phyloP scores from a whole-genome alignment of 2,329 filamentous ascomycete genomes.

The Exutisphaerella laricina region DNA sequence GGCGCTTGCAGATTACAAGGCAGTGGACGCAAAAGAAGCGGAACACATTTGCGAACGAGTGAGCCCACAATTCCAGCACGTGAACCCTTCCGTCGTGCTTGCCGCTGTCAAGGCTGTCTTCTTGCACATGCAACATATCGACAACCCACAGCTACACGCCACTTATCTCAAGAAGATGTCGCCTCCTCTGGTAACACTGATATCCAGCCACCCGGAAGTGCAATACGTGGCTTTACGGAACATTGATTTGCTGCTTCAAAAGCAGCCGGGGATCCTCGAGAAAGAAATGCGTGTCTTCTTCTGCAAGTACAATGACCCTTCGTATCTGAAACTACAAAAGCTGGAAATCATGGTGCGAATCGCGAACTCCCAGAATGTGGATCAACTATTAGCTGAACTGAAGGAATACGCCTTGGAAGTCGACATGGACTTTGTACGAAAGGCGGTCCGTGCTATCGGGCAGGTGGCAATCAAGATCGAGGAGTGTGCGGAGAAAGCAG shows the following conservation, averaged over 20 bases:
- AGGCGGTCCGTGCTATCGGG: conserved; percentile 91
- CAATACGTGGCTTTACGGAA: conserved; percentile 96
- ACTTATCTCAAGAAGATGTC: conserved; percentile 99
- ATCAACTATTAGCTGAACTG: conserved; percentile 86
- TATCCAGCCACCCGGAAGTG: conserved; percentile 92
- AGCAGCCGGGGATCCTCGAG: conserved; percentile 91
- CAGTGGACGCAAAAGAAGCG: conserved; percentile 85
- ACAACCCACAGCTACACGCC: conserved; percentile 66
- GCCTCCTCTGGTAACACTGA: conserved; percentile 87
- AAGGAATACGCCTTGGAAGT: conserved; percentile 98
- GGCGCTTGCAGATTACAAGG: conserved; percentile 81
- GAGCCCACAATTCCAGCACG: conserved; percentile 94
- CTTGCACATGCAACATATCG: conserved; percentile 81
- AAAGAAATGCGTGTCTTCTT: conserved; percentile 98
- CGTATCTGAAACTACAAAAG: conserved; percentile 95
- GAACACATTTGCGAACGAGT: conserved; percentile 98
- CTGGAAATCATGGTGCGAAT: conserved; percentile 99
- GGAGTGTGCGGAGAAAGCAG: conserved; percentile 87
- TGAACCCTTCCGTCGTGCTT: conserved; percentile 92
- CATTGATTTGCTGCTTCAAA: conserved; percentile 91
- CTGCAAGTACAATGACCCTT: conserved; percentile 99
- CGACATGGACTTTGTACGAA: conserved; percentile 96
- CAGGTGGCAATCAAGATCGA: conserved; percentile 99
- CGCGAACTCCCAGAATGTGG: conserved; percentile 93
- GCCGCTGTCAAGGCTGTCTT: conserved; percentile 99